Evolutionary conservation across 192 early-diverging fungal species (phyloP).

Genomic region (Gigaspora rosea): DNA sequence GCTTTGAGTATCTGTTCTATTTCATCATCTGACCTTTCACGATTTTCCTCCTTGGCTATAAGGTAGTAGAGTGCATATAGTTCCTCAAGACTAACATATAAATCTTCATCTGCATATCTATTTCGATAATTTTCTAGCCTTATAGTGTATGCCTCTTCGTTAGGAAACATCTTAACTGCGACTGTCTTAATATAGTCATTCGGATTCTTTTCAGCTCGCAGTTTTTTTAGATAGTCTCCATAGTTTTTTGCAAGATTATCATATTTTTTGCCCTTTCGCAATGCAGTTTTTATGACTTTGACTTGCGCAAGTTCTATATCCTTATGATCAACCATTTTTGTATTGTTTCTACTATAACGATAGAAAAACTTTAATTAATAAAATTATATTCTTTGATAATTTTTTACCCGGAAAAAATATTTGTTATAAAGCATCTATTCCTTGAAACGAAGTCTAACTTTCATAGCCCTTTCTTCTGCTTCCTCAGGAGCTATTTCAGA

Average conservation of each 20-base stretch:
- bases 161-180: slow-evolving; percentile 1
- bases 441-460: background rate
- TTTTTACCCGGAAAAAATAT: slow-evolving; percentile 1
- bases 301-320: background rate
- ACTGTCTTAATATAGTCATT: slow-evolving; percentile 5
- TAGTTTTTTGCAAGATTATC: slow-evolving; percentile 22
- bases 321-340: slow-evolving; percentile 4
- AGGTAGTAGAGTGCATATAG: background rate
- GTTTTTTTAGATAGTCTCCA: slow-evolving; percentile 5
- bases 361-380: slow-evolving; percentile 8
- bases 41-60: slow-evolving; percentile 1
- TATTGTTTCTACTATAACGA: slow-evolving; percentile 4
- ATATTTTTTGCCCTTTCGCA: slow-evolving; percentile 17
- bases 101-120: background rate
- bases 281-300: slow-evolving; percentile 4
- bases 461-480: slow-evolving; percentile 30
- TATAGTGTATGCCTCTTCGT: background rate
- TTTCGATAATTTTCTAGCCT: slow-evolving; percentile 6
- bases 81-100: background rate
- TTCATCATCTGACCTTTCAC: slow-evolving; percentile 10
- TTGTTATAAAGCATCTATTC: background rate
- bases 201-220: slow-evolving; percentile 15
- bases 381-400: slow-evolving; percentile 3
- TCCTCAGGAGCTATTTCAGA: slow-evolving; percentile 6
- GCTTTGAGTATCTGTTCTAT: slow-evolving; percentile 3